Conservation (phyloP, 2,329 filamentous ascomycete species). For the Cercospora citrullina region DNA sequence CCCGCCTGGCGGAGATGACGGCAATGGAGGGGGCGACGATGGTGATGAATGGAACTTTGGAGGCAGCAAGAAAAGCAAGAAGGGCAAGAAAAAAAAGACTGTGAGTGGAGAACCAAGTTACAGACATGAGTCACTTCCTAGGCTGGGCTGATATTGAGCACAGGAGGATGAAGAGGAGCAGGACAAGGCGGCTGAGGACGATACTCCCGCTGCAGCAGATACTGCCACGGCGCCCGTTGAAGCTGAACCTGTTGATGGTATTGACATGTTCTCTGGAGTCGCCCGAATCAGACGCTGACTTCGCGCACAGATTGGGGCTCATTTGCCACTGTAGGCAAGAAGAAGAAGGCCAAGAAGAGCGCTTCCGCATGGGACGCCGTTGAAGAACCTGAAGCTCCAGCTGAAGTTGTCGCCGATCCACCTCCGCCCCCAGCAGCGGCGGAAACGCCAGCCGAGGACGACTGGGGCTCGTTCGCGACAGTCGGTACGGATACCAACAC, state of each 20-base stretch:
- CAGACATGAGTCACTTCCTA: constrained; percentile 28
- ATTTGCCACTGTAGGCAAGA: constrained; percentile 41
- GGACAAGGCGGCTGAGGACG: constrained; percentile 39
- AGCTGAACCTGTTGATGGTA: constrained; percentile 33
- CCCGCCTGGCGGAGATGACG: constrained; percentile 35
- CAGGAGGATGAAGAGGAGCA: constrained; percentile 43
- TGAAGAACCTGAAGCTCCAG: constrained; percentile 21
- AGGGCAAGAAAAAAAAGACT: constrained; percentile 43
- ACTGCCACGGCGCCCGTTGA: constrained; percentile 33
- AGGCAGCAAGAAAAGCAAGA: constrained; percentile 42
- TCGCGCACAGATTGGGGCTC: constrained; percentile 40
- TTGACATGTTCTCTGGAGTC: background rate
- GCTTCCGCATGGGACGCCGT: constrained; percentile 24
- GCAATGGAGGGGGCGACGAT: constrained; percentile 37
- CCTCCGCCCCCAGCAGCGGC: constrained; percentile 10
- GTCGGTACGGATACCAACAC: constrained; percentile 43
- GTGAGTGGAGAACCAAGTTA: constrained; percentile 31
- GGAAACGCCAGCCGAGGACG: constrained; percentile 28
- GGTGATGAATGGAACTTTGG: constrained; percentile 40
- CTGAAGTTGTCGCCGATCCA: background rate
- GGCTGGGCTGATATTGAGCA: constrained; percentile 6
- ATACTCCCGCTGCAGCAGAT: constrained; percentile 34
- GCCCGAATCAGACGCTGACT: background rate
- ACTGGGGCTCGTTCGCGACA: constrained; percentile 35
- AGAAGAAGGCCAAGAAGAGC: constrained; percentile 34